Evolutionary conservation across 768 basidiomycete genomes (phyloP), one percentile per base, ranked within the genome.

Genomic region (Xerocomellus amylosporus): DNA sequence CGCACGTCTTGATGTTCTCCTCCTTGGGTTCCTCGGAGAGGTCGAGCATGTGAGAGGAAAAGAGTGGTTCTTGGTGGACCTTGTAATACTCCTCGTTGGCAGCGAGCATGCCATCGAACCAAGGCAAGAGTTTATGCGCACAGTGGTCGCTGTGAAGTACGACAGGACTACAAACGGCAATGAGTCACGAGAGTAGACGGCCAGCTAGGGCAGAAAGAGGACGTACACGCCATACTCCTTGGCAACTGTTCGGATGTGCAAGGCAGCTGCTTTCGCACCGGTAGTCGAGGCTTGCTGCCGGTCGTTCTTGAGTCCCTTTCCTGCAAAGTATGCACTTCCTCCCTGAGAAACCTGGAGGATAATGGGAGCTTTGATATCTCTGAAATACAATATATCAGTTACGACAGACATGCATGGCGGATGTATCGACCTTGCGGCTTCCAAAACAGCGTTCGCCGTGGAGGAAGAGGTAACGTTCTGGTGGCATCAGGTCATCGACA

Each of bases 61-160:
- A 95, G 46, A 94, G 84, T 26, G 91, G 79, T 67, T 90, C 92
- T 54, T 85, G 81, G 77, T 98, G 87, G 61, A 84, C 75, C 74
- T 90, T 93, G 82, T 79, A 97, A 79, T 96, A 94, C 19, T 80
- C 89, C 75, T 97, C 90, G 66, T 99, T 88, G 49, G 95, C 96
- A 46, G 84, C 89, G 70, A 98, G 91, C 97, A 99, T 98, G 52
- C 93, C 96, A 73, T 99, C 97, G 73, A 98, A 95, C 97, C 97
- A 99, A 5, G 89, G 95, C 52, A 99, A 85, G 60, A 98, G 90
- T 75, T 99, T 98, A 66, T 96, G 77, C 14, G 97, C 97, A 70
- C 97, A 99, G 79, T 99, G 97, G 74, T 99, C 97, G 57, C 91
- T 88, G 86, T 99, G 96, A 66, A 99, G 79, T 53, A 99, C 82